Evolutionary conservation across 371 early-diverging fungal genomes (phyloP).

Genomic region (Mucor racemosus): DNA sequence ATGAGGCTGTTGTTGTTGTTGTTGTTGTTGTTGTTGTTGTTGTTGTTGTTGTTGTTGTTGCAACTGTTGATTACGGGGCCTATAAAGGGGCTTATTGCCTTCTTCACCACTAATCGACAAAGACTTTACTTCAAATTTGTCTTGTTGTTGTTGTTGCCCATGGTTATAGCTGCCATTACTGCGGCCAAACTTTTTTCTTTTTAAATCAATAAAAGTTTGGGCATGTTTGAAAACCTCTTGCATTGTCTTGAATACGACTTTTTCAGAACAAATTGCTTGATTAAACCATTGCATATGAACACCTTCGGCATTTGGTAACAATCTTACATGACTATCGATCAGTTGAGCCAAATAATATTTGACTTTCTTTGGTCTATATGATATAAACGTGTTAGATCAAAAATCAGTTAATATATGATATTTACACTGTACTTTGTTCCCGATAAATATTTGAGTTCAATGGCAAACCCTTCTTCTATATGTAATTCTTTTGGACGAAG

Average conservation of each 20-base stretch:
- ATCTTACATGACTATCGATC: constrained; percentile 60
- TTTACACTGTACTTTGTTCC: constrained; percentile 62
- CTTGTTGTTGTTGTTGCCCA: neutral
- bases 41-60: neutral
- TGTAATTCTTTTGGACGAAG: constrained; percentile 72
- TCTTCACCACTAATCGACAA: neutral
- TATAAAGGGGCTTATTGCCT: neutral
- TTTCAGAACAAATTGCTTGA: constrained; percentile 67
- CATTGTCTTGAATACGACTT: constrained; percentile 77
- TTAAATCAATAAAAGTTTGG: constrained; percentile 62
- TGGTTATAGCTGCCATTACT: neutral
- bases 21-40: neutral
- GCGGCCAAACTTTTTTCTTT: constrained; percentile 29
- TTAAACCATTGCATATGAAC: constrained; percentile 77
- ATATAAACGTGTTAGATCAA: neutral
- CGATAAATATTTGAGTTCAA: constrained; percentile 81
- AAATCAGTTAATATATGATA: neutral
- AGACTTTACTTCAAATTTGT: neutral
- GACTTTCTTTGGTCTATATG: constrained; percentile 73
- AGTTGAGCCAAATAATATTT: constrained; percentile 79
- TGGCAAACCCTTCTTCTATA: constrained; percentile 76
- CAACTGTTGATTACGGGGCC: neutral
- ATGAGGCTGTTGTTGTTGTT: neutral
- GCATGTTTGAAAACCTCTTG: constrained; percentile 79
- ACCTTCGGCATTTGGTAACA: constrained; percentile 72